Base-by-base conservation (phyloP, 2,329 filamentous ascomycete species). In the Exophiala dermatitidis region DNA sequence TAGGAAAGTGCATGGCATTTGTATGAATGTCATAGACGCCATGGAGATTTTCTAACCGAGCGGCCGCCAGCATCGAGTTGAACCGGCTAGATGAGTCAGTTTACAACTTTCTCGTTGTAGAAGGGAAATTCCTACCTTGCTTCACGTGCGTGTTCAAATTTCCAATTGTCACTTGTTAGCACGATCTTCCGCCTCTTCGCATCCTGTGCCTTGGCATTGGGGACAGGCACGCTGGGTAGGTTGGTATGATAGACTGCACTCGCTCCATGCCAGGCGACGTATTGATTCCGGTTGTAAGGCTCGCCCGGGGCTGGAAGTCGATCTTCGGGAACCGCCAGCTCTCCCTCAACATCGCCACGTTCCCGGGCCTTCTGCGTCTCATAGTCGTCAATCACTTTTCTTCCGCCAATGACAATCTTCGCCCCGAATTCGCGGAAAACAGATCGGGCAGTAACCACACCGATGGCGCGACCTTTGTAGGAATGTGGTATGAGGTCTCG, bases 271-370 rank as follows among this genome's bases (percentile, higher is more conserved):
- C 93, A 98, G 30, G 93, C 93, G 30, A 98, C 93, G 66, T 96
- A 98, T 69, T 96, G 90, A 67, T 98, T 98, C 73, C 91, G 90
- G 76, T 98, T 96, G 77, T 98, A 98, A n/a, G 84, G 78, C 67
- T 94, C 86, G 37, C 85, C 87, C n/a, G 78, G 75, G 5, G 80
- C 79, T 29, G 90, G 80, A 40, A 90, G 79, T 56, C 78, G 79
- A 69, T 98, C 93, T 56, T 90, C 85, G 0, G 91, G 91, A 65
- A 97, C 93, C 12, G 90, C 93, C 28, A 97, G 68, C 67, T 95
- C 89, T 60, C 93, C 93, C 68, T 96, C 91, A 2, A 88, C 79
- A 29, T 84, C 84, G 26, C 90, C 91, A 48, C 88, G 83, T 46
- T 84, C 85, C 46, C 83, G 81, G 32, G 85, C 85, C 61, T 83